Evolutionary conservation across 73 alveolate species (phyloP), one percentile per base, ranked within the genome.

Genomic region (Paramecium tetraurelia): DNA sequence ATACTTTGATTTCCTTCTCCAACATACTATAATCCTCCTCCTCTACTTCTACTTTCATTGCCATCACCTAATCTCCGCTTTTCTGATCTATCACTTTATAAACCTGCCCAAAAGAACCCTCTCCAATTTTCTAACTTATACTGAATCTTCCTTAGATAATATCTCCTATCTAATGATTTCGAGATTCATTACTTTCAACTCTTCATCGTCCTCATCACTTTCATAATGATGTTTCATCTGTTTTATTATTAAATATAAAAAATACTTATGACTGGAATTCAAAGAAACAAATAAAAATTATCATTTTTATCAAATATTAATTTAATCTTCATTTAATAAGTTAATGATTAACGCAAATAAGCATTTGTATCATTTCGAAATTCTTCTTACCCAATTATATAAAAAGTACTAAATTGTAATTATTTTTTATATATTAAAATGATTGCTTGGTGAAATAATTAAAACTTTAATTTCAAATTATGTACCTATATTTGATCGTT

Each of bases 41-140:
- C 24, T 80, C 90, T 1, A 41, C n/a, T 80, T 80, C 90, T 8
- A 80, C 90, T 21, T 80, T 80, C 70, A 80, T 41, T 44, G 90
- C 90, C 46, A 41, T 31, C 7, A 46, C 76, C 7, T 21, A 11
- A 80, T 80, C 57, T 11, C 57, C 75, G 46, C 57, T 44, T 24
- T 80, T 80, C 22, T 41, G 22, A 46, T 80, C 90, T 40, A 46
- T 48, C 41, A 80, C 90, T 80, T 80, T 80, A 35, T 31, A 80
- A 22, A 80, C 90, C 57, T 80, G 43, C 33, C 90, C 90, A n/a
- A 80, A 80, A 5, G 90, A 80, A 7, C 90, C 90, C 44, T 80
- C 90, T n/a, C 90, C 90, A 46, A 80, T 80, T 48, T 44, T 44
- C 38, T 40, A 41, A 44, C 50, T 80, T n/a, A 80, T 48, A 41